Percentiles rank a stretch among this genome's conserved stretches.
These are phyloP conservation scores for Pythium folliculosum DNA, from an alignment of 352 stramenopile species.

Conservation along the genomic window DNA sequence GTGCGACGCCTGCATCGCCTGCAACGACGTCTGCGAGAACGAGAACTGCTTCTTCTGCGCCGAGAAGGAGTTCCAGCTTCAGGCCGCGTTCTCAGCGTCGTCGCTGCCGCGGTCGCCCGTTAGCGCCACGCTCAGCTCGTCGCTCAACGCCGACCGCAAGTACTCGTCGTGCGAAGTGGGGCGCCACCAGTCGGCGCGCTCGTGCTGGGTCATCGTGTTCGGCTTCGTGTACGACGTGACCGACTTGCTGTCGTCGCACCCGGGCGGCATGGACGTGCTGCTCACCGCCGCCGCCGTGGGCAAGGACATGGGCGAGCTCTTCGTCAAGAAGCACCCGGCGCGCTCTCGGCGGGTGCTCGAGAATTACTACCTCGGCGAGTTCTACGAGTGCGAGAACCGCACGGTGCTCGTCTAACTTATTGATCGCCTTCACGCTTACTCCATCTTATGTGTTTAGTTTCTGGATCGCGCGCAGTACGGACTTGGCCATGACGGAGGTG, in stretches of 20 bases:
- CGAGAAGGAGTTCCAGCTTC: constrained; percentile 75
- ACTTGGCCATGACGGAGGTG: constrained; percentile 30
- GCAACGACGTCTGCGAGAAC: constrained; percentile 73
- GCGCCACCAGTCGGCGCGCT: constrained; percentile 76
- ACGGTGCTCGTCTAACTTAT: constrained; percentile 26
- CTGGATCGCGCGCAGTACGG: constrained; percentile 50
- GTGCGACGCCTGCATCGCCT: constrained; percentile 78
- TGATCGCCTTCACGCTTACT: not conserved
- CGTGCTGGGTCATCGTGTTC: constrained; percentile 91
- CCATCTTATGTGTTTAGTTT: constrained; percentile 47
- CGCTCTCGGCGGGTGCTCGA: constrained; percentile 43
- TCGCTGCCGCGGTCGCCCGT: constrained; percentile 4
- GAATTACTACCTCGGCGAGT: constrained; percentile 65
- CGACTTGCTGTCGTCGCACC: constrained; percentile 84
- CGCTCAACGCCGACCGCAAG: constrained; percentile 45
- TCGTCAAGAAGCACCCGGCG: constrained; percentile 54
- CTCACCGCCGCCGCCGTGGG: constrained; percentile 53
- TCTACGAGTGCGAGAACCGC: constrained; percentile 59
- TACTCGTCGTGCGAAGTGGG: constrained; percentile 90
- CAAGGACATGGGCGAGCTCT: constrained; percentile 54
- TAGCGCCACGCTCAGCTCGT: constrained; percentile 13
- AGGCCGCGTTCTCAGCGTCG: constrained; percentile 38
- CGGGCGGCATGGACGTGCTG: constrained; percentile 75
- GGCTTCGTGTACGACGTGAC: constrained; percentile 92
- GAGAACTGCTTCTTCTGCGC: constrained; percentile 71